phyloP scores from a whole-genome alignment of 768 basidiomycete genomes.

The Suillus spraguei region DNA sequence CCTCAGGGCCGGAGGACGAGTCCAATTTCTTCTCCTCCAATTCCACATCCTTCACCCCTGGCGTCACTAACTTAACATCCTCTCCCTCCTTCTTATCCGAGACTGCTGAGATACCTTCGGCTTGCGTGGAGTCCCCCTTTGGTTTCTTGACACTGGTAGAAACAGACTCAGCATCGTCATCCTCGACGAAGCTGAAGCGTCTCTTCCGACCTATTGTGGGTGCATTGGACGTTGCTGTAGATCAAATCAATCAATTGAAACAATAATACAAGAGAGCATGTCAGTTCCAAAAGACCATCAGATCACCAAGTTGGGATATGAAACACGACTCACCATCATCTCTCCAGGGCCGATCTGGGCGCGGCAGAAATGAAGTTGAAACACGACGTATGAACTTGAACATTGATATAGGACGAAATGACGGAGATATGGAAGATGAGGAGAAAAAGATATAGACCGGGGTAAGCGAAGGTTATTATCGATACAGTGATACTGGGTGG shows the following conservation, averaged over 20 bases:
- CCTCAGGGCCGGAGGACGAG: constrained; percentile 30
- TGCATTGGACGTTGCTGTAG: constrained; percentile 71
- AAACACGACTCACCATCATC: constrained; percentile 63
- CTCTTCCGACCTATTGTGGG: constrained; percentile 71
- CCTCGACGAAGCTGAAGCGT: constrained; percentile 51
- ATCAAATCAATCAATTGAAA: constrained; percentile 14
- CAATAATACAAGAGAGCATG: constrained; percentile 18
- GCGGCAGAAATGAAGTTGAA: constrained; percentile 67
- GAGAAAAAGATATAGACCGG: not conserved
- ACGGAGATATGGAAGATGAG: constrained; percentile 3
- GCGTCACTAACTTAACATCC: constrained; percentile 70
- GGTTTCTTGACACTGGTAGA: constrained; percentile 38
- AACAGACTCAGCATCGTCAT: constrained; percentile 38
- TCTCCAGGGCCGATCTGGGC: constrained; percentile 75
- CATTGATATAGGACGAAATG: constrained; percentile 37
- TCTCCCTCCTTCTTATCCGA: constrained; percentile 36
- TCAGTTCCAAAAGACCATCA: constrained; percentile 15
- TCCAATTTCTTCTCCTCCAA: constrained; percentile 43
- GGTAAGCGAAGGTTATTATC: constrained; percentile 3
- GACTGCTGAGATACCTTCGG: constrained; percentile 25
- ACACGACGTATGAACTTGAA: constrained; percentile 73
- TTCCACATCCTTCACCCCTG: constrained; percentile 71
- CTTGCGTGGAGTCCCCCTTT: constrained; percentile 42
- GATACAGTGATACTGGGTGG: constrained; percentile 2
- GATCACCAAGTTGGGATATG: constrained; percentile 13